Evolutionary conservation across 768 basidiomycete genomes (phyloP), one percentile per base, ranked within the genome.

Genomic region (Russula sp.): DNA sequence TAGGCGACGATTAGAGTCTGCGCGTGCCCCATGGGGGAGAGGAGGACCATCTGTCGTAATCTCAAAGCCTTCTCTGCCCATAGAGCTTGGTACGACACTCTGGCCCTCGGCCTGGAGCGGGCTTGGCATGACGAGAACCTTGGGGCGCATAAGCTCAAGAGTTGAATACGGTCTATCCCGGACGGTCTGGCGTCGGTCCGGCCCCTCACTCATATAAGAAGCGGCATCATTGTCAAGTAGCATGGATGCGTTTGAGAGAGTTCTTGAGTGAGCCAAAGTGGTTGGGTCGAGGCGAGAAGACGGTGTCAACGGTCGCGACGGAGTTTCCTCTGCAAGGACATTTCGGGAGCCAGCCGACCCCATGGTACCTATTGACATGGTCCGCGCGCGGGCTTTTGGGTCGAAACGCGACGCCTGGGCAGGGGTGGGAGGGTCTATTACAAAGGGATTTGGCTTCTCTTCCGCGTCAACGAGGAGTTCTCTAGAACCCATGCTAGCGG

Each of bases 121-220:
- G 64, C 88, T 89, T 10, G 94, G 94, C 94, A 97, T 96, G 65
- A 97, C 85, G 50, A 97, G 85, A n/a, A 94, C 81, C 73, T 94
- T 94, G 1, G 94, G 94, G 22, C 94, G 82, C 68, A 96, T 79
- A 49, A 96, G 77, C 37, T 94, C 90, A 61, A 87, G 67, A 13
- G 88, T 88, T 10, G 90, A 91, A 69, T 84, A 86, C 20, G 79
- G 84, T 42, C 85, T 82, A 48, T 85, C 81, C 55, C 76, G 78
- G 58, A 68, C 67, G 68, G 71, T 70, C 50, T 70, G 58, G 6
- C 55, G 64, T 51, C 18, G 53, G 8, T 3, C 13, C 27, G 57
- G 73, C 42, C 52, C 63, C 14, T 74, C 76, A 53, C 78, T 78
- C 72, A 77, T 74, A 35, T 78, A 69, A 20, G 65, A 68, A 57